Evolutionary conservation across 202 grass and related monocot genomes (phyloP).

Genomic region (Brachypodium distachyon): DNA sequence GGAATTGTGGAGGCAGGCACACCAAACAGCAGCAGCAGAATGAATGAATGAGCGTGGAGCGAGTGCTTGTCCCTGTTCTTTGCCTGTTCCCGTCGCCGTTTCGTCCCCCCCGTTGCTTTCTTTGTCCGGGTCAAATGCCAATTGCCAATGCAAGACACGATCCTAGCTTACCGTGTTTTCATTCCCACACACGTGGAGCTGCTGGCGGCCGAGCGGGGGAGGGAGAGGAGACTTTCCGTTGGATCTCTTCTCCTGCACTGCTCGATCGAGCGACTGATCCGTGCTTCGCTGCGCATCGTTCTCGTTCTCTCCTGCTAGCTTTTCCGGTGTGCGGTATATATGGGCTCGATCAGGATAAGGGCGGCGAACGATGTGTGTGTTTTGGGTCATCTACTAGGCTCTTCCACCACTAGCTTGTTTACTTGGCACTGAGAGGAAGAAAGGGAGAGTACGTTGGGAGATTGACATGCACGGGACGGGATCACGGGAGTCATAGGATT

Average conservation of each 20-base stretch:
- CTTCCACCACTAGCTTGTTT: neutral
- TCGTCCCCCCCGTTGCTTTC: neutral
- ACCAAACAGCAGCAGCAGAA: neutral
- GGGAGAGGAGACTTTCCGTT: neutral
- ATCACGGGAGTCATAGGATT: neutral
- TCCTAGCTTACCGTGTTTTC: no score
- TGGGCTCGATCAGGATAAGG: constrained; percentile 21
- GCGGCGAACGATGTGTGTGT: neutral
- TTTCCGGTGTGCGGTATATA: constrained; percentile 16
- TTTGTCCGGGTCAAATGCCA: neutral
- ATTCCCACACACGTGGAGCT: no score
- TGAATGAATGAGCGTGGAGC: neutral
- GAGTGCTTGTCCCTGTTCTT: constrained; percentile 22
- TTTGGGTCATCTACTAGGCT: neutral
- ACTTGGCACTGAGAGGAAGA: neutral
- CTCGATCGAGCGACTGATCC: neutral
- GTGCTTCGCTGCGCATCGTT: neutral
- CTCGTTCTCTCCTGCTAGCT: neutral
- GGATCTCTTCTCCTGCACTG: no score
- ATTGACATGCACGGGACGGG: neutral
- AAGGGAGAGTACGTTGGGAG: neutral
- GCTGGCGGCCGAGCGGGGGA: no score
- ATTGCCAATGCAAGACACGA: no score
- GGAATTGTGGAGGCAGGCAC: neutral
- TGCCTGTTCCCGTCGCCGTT: neutral